phyloP scores from a whole-genome alignment of 2,329 filamentous ascomycete genomes.

The Venturia pyrina region DNA sequence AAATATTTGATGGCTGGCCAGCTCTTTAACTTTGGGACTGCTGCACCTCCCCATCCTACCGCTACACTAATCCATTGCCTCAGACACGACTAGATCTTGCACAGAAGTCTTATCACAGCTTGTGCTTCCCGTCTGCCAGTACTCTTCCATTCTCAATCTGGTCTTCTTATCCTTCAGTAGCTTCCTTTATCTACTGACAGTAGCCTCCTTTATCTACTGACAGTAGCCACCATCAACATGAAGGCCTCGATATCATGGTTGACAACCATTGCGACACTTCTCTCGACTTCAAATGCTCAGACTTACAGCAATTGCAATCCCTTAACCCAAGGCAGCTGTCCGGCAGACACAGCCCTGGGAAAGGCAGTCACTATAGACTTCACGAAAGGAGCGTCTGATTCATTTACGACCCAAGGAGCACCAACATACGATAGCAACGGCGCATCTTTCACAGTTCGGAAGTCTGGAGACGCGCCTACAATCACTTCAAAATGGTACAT shows the following conservation, averaged over 20 bases:
- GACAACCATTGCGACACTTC: conserved; percentile 20
- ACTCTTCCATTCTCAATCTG: background rate
- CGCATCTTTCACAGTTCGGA: conserved; percentile 67
- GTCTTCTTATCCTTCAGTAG: background rate
- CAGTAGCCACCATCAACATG: conserved; percentile 7
- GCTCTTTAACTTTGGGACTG: background rate
- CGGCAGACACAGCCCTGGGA: conserved; percentile 69
- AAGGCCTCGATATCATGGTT: background rate
- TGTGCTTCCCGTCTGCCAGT: background rate
- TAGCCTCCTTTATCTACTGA: background rate
- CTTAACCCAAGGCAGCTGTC: conserved; percentile 48
- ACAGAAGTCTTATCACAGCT: background rate
- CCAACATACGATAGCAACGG: conserved; percentile 69
- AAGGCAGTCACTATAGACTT: conserved; percentile 80
- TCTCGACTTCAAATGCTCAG: conserved; percentile 34
- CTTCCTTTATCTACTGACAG: background rate
- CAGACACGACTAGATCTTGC: background rate
- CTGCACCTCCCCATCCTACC: background rate
- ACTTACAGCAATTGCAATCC: conserved; percentile 50
- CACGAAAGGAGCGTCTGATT: conserved; percentile 63
- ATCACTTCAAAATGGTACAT: conserved; percentile 92
- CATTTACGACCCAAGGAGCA: conserved; percentile 61
- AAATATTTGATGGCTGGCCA: background rate
- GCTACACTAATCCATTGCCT: background rate
- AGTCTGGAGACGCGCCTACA: conserved; percentile 74